Base-by-base conservation (phyloP, 169 alveolate species). In the Plasmodium billcollinsi region DNA sequence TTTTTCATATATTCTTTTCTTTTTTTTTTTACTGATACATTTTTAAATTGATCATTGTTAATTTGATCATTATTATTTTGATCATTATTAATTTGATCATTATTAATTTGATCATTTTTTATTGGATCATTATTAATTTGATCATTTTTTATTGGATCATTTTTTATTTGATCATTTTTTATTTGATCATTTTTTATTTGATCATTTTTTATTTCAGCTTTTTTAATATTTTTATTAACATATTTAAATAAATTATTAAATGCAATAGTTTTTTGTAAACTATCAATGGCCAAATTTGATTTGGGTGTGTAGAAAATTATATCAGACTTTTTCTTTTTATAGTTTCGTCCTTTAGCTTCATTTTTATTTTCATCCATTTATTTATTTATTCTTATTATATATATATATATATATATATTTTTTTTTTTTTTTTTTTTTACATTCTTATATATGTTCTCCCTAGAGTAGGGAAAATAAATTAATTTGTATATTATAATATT, bases 251-350 rank as follows among this genome's bases (percentile, higher is more conserved):
- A 69, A 47, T 69, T 80, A 33, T 80, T 58, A 29, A 69, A 69
- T n/a, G 90, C 90, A 15, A 18, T 49, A 39, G 49, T 24, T 69
- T 73, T 66, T 29, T 49, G 67, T 43, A 69, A n/a, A 47, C 90
- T 69, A 8, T 70, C 90, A 67, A 67, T 43, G 2, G 90, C 58
- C n/a, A 69, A 58, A 69, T 69, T 80, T 12, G 90, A 80, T 26
- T 80, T 80, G 1, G 90, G 90, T 6, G 90, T 80, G 70, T 54
- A 80, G 59, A 80, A 80, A 39, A 69, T 73, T 9, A 52, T 72
- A 26, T 80, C 90, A 1, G 73, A 56, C 24, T 49, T 47, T 66
- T 69, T 80, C 21, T 50, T 80, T 56, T 69, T 69, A 20, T 52
- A 69, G 50, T 58, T 43, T 70, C 39, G 14, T 63, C 45, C 58